These are phyloP conservation scores for Diaporthe vexans DNA, from an alignment of 2,329 filamentous ascomycete genomes.

Conservation along the genomic window DNA sequence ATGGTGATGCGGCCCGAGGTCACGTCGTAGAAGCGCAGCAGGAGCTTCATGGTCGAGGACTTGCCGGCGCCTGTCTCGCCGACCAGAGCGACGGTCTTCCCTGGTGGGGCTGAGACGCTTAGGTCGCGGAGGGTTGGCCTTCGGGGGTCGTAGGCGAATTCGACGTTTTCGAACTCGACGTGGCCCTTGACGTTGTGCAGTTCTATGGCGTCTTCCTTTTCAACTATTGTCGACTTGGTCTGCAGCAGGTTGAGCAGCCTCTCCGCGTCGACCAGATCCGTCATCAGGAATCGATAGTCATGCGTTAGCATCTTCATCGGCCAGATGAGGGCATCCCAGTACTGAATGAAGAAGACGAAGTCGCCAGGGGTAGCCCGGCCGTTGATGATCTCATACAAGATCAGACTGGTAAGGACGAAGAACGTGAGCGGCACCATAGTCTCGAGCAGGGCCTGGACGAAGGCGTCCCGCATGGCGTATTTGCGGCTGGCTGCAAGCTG, in stretches of 20 bases:
- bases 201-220: slow-evolving; percentile 59
- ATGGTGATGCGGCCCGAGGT: slow-evolving; percentile 67
- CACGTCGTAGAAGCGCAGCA: slow-evolving; percentile 73
- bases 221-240: slow-evolving; percentile 68
- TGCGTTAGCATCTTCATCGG: slow-evolving; percentile 30
- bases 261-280: slow-evolving; percentile 72
- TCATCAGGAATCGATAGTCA: slow-evolving; percentile 25
- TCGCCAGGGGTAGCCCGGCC: slow-evolving; percentile 21
- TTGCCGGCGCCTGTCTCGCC: slow-evolving; percentile 75
- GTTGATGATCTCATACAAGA: neutral
- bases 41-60: slow-evolving; percentile 72
- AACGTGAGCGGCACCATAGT: slow-evolving; percentile 2
- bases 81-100: slow-evolving; percentile 71
- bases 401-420: slow-evolving; percentile 10
- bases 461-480: slow-evolving; percentile 6
- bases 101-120: slow-evolving; percentile 62
- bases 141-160: slow-evolving; percentile 68
- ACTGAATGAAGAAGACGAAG: slow-evolving; percentile 37
- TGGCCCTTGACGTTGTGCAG: slow-evolving; percentile 61
- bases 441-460: slow-evolving; percentile 6
- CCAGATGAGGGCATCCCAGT: slow-evolving; percentile 28
- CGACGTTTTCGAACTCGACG: slow-evolving; percentile 67
- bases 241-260: slow-evolving; percentile 69
- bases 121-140: slow-evolving; percentile 65
- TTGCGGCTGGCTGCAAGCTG: slow-evolving; percentile 41